Conservation (phyloP, 1,284 basidiomycete species). For the Tilletia setariae region DNA sequence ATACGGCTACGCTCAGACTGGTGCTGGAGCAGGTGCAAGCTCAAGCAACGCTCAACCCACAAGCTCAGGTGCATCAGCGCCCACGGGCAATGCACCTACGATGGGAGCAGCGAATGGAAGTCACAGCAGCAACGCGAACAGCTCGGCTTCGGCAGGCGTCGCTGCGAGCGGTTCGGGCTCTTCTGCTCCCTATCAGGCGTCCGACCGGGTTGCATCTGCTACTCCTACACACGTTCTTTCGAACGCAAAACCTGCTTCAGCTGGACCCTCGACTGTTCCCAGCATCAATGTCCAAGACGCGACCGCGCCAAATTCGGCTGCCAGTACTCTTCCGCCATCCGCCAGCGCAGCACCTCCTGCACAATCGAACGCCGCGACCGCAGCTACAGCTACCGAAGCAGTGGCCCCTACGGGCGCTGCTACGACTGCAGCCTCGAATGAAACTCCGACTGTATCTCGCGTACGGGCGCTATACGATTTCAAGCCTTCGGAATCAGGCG, state of each 20-base stretch:
- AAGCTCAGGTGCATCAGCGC: background rate
- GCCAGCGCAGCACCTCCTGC: background rate
- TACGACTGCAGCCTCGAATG: slow-evolving; percentile 53
- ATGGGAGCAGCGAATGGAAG: background rate
- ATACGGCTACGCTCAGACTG: slow-evolving; percentile 6
- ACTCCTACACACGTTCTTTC: background rate
- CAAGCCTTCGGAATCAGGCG: slow-evolving; percentile 80
- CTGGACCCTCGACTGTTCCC: background rate
- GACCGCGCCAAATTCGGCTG: background rate
- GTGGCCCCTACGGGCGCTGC: slow-evolving; percentile 43
- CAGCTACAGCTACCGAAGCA: slow-evolving; percentile 45
- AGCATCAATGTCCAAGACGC: background rate
- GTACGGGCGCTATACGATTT: slow-evolving; percentile 90
- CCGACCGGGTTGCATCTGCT: background rate
- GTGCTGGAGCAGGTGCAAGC: slow-evolving; percentile 23
- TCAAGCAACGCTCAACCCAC: background rate
- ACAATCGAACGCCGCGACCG: background rate
- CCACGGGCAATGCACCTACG: background rate
- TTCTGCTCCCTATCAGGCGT: background rate
- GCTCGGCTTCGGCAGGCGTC: background rate
- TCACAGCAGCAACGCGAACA: background rate
- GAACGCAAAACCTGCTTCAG: background rate
- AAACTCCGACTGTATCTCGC: slow-evolving; percentile 31
- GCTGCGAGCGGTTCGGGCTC: background rate
- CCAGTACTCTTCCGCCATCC: background rate